A percentile compares a stretch with the other conserved stretches of the same genome.
These are phyloP conservation scores for Paracoccidioides brasiliensis DNA, from an alignment of 2,329 filamentous ascomycete species.

Conservation along the genomic window DNA sequence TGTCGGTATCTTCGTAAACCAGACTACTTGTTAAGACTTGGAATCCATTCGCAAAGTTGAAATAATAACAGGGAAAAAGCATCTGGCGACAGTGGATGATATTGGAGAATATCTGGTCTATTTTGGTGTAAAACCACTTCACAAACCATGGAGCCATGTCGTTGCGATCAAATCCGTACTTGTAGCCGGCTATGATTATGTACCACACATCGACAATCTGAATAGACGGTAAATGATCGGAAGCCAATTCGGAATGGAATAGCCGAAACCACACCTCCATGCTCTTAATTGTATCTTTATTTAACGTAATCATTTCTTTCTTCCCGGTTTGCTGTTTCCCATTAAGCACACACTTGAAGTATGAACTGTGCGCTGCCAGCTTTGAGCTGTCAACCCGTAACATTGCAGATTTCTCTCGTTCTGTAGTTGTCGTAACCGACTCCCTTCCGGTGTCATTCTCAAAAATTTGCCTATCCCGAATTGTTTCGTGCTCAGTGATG, in stretches of 20 bases:
- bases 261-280: conserved; percentile 4
- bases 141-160: background rate
- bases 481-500: background rate
- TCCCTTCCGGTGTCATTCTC: too few species aligned
- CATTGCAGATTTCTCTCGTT: background rate
- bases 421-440: too few species aligned
- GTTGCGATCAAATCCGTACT: conserved; percentile 1
- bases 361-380: background rate
- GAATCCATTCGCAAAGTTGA: background rate
- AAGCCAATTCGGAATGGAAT: background rate
- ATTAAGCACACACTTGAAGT: background rate
- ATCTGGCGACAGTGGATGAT: background rate
- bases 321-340: background rate
- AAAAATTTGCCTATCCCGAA: too few species aligned
- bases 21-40: background rate
- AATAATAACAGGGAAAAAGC: background rate
- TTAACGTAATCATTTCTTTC: background rate
- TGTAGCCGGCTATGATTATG: background rate
- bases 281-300: background rate
- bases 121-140: background rate
- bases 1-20: background rate
- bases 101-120: background rate
- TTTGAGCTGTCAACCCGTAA: background rate
- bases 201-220: background rate
- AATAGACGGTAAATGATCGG: background rate